Evolutionary conservation across 2,329 filamentous ascomycete genomes (phyloP).

Genomic region (Beauveria sp.): DNA sequence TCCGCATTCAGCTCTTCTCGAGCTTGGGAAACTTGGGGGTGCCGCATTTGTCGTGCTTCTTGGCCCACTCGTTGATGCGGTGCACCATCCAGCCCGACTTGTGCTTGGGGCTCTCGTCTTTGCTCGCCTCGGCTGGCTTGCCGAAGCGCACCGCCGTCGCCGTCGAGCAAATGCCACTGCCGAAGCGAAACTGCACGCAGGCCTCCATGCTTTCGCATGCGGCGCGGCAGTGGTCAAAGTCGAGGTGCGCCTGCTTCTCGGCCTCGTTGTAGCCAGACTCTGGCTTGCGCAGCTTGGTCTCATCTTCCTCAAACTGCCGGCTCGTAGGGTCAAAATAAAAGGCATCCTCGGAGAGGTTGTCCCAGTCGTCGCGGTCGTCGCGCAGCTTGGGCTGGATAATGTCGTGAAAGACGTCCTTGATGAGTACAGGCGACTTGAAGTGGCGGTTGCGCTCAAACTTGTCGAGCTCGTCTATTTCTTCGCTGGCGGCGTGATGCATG

Average conservation of each 20-base stretch:
- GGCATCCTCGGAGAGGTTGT: constrained; percentile 42
- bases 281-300: constrained; percentile 24
- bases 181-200: constrained; percentile 37
- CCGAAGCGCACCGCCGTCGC: constrained; percentile 31
- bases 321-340: constrained; percentile 31
- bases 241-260: constrained; percentile 35
- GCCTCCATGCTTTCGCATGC: constrained; percentile 32
- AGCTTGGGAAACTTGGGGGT: constrained; percentile 25
- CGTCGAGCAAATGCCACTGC: constrained; percentile 31
- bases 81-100: constrained; percentile 35
- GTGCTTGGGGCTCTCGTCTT: constrained; percentile 22
- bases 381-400: constrained; percentile 36
- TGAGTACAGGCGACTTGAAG: constrained; percentile 27
- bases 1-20: neutral
- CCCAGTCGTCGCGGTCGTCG: constrained; percentile 39
- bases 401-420: constrained; percentile 40
- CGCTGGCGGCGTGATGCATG: constrained; percentile 46
- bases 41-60: constrained; percentile 28
- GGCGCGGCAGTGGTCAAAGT: constrained; percentile 33
- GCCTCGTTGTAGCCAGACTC: constrained; percentile 24
- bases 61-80: constrained; percentile 34
- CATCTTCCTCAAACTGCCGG: constrained; percentile 24
- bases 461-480: constrained; percentile 44
- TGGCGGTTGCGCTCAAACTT: constrained; percentile 40
- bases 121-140: constrained; percentile 25